phyloP scores from a whole-genome alignment of 345 rosid species.

The Salix caprea region DNA sequence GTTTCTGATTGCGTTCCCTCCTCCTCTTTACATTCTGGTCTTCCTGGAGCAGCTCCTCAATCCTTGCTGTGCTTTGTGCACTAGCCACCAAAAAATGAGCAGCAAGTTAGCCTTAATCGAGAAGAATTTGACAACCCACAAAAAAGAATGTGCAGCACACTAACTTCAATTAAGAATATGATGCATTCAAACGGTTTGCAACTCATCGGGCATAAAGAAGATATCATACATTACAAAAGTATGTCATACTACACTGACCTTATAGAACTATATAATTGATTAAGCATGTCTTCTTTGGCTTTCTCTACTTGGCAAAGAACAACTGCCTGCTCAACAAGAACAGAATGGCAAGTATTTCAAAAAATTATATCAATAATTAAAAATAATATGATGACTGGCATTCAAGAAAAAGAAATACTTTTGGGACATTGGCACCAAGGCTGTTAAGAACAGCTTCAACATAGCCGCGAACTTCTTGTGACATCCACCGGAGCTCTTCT shows the following conservation, averaged over 20 bases:
- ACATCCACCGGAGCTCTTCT: conserved; percentile 99
- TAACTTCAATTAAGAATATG: not conserved
- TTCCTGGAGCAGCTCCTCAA: conserved; percentile 87
- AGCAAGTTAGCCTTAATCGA: not conserved
- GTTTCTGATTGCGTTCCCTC: conserved; percentile 81
- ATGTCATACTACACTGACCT: conserved; percentile 44
- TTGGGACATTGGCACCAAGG: conserved; percentile 97
- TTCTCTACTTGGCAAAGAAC: conserved; percentile 99
- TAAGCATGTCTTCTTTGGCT: conserved; percentile 97
- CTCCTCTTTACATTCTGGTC: conserved; percentile 75
- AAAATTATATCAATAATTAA: not conserved
- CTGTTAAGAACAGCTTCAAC: conserved; percentile 99
- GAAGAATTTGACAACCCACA: not conserved
- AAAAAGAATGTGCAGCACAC: not conserved
- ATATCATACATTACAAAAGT: not conserved
- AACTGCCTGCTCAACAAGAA: conserved; percentile 64
- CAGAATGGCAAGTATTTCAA: conserved; percentile 10
- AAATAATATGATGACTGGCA: not conserved
- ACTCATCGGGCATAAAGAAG: not conserved
- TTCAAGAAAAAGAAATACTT: conserved; percentile 41
- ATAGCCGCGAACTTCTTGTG: conserved; percentile 98
- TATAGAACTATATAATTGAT: conserved; percentile 80
- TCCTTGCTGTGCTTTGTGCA: conserved; percentile 65
- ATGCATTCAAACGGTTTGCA: not conserved
- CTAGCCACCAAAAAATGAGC: conserved; percentile 29